A percentile compares a stretch with the other conserved stretches of the same genome.
These are phyloP conservation scores for Chrysoporthe cubensis DNA, from an alignment of 2,329 filamentous ascomycete genomes.

Conservation along the genomic window DNA sequence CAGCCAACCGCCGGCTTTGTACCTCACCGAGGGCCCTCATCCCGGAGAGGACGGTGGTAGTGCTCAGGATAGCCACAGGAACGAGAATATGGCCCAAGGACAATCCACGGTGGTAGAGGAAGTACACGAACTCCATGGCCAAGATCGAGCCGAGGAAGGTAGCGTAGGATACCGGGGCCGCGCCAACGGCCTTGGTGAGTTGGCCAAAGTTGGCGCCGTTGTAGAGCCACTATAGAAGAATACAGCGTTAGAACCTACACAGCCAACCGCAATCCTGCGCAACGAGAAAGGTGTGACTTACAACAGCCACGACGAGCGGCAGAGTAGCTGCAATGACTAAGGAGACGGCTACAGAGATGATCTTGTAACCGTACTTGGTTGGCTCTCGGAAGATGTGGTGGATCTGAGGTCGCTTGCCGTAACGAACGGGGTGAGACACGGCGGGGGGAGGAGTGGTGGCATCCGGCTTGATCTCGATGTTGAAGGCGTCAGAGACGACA, in stretches of 20 bases:
- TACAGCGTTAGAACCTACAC: conserved; percentile 18
- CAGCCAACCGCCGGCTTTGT: conserved; percentile 81
- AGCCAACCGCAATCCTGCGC: background rate
- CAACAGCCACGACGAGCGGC: conserved; percentile 71
- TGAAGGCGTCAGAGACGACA: conserved; percentile 72
- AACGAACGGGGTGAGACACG: conserved; percentile 74
- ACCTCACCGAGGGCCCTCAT: conserved; percentile 91
- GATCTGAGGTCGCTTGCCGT: conserved; percentile 83
- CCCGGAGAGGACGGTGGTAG: conserved; percentile 81
- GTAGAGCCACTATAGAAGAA: conserved; percentile 65
- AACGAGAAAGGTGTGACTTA: conserved; percentile 47
- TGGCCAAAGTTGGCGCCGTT: conserved; percentile 82
- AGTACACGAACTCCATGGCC: conserved; percentile 88
- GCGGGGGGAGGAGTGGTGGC: conserved; percentile 60
- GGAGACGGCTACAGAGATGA: conserved; percentile 76
- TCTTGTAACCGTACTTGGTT: conserved; percentile 76
- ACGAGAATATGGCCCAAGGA: conserved; percentile 89
- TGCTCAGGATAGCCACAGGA: conserved; percentile 67
- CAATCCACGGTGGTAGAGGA: conserved; percentile 92
- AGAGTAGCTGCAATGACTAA: conserved; percentile 73
- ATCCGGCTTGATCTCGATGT: conserved; percentile 69
- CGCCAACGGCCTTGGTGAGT: conserved; percentile 71
- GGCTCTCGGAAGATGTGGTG: conserved; percentile 87
- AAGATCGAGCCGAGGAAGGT: conserved; percentile 87
- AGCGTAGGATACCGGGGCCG: conserved; percentile 78